phyloP scores from a whole-genome alignment of 2,329 filamentous ascomycete genomes.

The Fusarium sp. region DNA sequence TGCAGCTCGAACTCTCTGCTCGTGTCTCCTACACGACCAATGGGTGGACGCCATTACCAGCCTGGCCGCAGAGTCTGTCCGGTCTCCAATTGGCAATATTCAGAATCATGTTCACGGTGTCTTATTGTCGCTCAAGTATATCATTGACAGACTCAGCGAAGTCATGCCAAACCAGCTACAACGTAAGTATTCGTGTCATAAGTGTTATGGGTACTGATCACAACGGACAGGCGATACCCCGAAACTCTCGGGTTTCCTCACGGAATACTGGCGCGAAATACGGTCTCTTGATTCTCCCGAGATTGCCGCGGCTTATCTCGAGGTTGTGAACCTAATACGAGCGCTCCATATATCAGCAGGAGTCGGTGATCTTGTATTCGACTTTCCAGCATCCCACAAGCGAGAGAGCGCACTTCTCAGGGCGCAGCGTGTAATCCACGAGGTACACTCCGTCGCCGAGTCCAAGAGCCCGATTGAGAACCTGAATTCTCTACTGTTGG shows the following conservation, averaged over 20 bases:
- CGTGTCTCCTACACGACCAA: conserved; percentile 68
- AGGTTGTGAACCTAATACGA: conserved; percentile 62
- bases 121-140: conserved; percentile 69
- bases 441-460: conserved; percentile 54
- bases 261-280: conserved; percentile 44
- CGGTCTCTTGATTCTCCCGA: conserved; percentile 56
- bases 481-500: conserved; percentile 50
- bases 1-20: conserved; percentile 80
- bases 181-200: conserved; percentile 55
- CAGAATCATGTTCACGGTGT: conserved; percentile 73
- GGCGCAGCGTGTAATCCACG: conserved; percentile 56
- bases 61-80: conserved; percentile 54
- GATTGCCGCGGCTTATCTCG: conserved; percentile 62
- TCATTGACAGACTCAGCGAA: conserved; percentile 68
- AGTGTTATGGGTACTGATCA: conserved; percentile 29
- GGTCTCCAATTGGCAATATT: conserved; percentile 46
- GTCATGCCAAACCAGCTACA: conserved; percentile 61
- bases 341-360: conserved; percentile 47
- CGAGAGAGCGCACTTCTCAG: conserved; percentile 57
- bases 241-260: conserved; percentile 51
- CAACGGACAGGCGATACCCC: conserved; percentile 50
- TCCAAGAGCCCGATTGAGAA: conserved; percentile 39
- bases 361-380: conserved; percentile 39
- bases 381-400: conserved; percentile 32
- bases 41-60: conserved; percentile 62